Base-by-base conservation (phyloP, 306 rosid genomes). In the Pyrus communis region DNA sequence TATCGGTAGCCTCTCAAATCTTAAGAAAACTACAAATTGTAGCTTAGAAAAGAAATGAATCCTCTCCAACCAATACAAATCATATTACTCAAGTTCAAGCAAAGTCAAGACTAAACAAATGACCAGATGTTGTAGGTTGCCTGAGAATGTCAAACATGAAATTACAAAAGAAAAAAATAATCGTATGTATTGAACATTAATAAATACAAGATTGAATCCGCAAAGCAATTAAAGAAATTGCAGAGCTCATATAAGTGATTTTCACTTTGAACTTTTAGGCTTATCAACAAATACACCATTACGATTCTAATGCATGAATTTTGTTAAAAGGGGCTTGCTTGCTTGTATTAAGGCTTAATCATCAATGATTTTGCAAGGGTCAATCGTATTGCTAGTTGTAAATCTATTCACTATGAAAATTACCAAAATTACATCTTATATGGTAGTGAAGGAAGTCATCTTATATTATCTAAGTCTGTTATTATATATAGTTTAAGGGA, bases 401-500 rank as follows among this genome's bases (percentile, higher is more conserved):
- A 59, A 73, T 60, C 57, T 64, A 9, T 21, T 55, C 11, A 74
- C 21, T 5, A 35, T 4, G 28, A 46, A 46, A 19, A 54, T 11
- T 19, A 57, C 25, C 33, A 55, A 18, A 66, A 45, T 60, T 60
- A 78, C 63, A 80, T 27, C 51, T 13, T 42, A 11, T 54, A 46
- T 69, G 74, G 45, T 71, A 71, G 45, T 67, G 30, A 70, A 64
- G 30, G 60, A 74, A 79, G 63, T 72, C 61, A 59, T 61, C 51
- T 82, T 76, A 83, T 69, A n/a, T 51, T 14, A 10, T 63, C 74
- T 46, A 73, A 75, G 79, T 80, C 77, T 72, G 80, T 60, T 40
- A 65, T 31, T 70, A 70, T 64, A 73, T 75, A 30, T 9, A 74
- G 79, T 79, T 83, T 72, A 77, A 86, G 79, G 84, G 67, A 83